Percentiles rank a stretch among this genome's conserved stretches.
phyloP scores from a whole-genome alignment of 2,329 filamentous ascomycete genomes.

The Trichoderma sp. region DNA sequence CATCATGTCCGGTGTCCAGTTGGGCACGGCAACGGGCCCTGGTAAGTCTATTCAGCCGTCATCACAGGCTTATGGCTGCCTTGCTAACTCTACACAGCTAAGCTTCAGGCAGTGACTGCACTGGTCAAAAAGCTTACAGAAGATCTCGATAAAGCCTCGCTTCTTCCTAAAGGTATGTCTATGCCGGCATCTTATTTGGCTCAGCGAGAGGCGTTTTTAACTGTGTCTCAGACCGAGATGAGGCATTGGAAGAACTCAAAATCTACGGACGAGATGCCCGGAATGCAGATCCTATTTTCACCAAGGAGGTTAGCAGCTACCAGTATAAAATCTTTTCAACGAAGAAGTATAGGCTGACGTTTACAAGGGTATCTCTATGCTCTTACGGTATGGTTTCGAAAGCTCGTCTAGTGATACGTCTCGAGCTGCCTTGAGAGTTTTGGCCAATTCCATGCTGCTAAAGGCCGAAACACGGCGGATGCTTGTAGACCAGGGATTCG shows the following conservation, averaged over 20 bases:
- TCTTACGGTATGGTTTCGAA: slow-evolving; percentile 75
- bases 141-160: slow-evolving; percentile 63
- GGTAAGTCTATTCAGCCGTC: slow-evolving; percentile 42
- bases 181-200: slow-evolving; percentile 13
- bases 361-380: slow-evolving; percentile 67
- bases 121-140: slow-evolving; percentile 64
- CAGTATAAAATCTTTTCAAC: background rate
- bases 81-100: slow-evolving; percentile 52
- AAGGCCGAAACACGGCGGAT: slow-evolving; percentile 49
- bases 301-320: slow-evolving; percentile 62
- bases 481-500: slow-evolving; percentile 53
- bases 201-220: background rate
- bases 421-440: slow-evolving; percentile 76
- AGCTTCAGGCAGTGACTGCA: slow-evolving; percentile 68
- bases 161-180: slow-evolving; percentile 62
- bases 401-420: slow-evolving; percentile 65
- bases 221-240: slow-evolving; percentile 60
- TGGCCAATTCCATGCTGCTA: slow-evolving; percentile 75
- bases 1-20: slow-evolving; percentile 34
- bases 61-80: background rate
- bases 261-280: slow-evolving; percentile 64
- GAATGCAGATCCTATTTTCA: slow-evolving; percentile 81
- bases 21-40: slow-evolving; percentile 46
- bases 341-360: background rate
- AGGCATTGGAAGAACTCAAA: slow-evolving; percentile 71